Evolutionary conservation across 257 asterid species (phyloP), one percentile per base, ranked within the genome.

Genomic region (Nicotiana paniculata): DNA sequence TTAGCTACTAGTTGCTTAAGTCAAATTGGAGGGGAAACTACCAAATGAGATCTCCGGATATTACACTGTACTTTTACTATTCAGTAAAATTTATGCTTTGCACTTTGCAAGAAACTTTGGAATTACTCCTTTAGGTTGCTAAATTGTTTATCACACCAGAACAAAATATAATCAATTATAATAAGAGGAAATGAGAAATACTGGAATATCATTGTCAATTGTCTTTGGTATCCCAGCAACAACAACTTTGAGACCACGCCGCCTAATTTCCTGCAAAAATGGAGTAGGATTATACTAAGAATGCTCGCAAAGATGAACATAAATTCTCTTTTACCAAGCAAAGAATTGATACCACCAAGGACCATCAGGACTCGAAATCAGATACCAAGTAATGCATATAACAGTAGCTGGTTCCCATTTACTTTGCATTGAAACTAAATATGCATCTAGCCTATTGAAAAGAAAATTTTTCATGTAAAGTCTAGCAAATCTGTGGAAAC

Each of bases 171-270:
- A 30, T 37, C 37, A 79, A 82, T 64, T 6, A 59, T 70, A 78
- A 15, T 84, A 64, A 24, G 72, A 83, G 84, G 83, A 76, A 79
- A 81, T 46, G 86, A 81, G 6, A 81, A 82, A n/a, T 92, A 95
- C 99, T 91, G 97, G 97, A 84, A 95, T 92, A 89, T 93, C 99
- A 86, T 95, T 95, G 87, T 95, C 99, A 86, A 95, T 95, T 84
- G 99, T 95, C 90, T 95, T 95, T 85, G 99, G 99, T 75, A 95
- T 89, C 68, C 99, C 98, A 86, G 93, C 97, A 86, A 95, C 97
- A 55, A 85, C 88, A 81, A 93, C 98, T 88, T 90, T 91, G 57
- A 95, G 95, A 85, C 97, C 97, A 39, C 99, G 99, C 79, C 70
- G 89, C 82, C 98, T 91, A 80, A 95, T 84, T 91, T 95, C 99